Base-by-base conservation (phyloP, 202 grass and related monocot species). In the Schoenoplectus triqueter region DNA sequence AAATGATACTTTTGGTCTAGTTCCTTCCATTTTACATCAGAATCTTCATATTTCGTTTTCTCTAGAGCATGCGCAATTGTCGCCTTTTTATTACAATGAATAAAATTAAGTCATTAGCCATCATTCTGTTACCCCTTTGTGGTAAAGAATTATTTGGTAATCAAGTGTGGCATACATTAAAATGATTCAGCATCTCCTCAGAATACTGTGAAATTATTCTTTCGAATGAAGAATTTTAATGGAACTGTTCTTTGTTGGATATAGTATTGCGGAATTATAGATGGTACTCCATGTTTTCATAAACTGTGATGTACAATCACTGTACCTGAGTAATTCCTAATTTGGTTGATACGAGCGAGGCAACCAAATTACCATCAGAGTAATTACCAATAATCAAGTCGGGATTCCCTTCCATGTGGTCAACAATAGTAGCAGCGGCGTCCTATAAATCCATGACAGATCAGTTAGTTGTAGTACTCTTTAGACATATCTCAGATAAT, bases 21-120 rank as follows among this genome's bases (percentile, higher is more conserved):
- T 81, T 92, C 91, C 80, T 88, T 94, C 96, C 96, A 99, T 78
- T 94, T 95, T 55, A 91, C 90, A 86, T 99, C 96, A 42, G 96
- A 99, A 71, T 99, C 90, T 74, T 91, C 93, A 17, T 99, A 99
- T 87, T 99, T 99, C 0, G 96, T 91, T 88, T 99, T 99, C 75
- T 99, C 95, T 0, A 98, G 95, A 90, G 95, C 95, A 78, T 98
- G 95, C n/a, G 95, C 95, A 55, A 98, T 94, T 47, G 93, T 99
- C 85, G 80, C 95, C 90, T 90, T 83, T 62, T 79, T 59, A 60
- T 79, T 76, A 61, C 54, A 55, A 79, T 31, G 31, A 19, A 9
- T 4, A 61, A 61, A 61, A 61, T 79, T 10, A 10, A 18, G 31
- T 79, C 75, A 79, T 79, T 45, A 79, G 31, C 31, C 31, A 31